Percentiles rank a stretch among this genome's conserved stretches.
phyloP scores from a whole-genome alignment of 1,284 basidiomycete genomes.

The Cystobasidiaceae sp. region DNA sequence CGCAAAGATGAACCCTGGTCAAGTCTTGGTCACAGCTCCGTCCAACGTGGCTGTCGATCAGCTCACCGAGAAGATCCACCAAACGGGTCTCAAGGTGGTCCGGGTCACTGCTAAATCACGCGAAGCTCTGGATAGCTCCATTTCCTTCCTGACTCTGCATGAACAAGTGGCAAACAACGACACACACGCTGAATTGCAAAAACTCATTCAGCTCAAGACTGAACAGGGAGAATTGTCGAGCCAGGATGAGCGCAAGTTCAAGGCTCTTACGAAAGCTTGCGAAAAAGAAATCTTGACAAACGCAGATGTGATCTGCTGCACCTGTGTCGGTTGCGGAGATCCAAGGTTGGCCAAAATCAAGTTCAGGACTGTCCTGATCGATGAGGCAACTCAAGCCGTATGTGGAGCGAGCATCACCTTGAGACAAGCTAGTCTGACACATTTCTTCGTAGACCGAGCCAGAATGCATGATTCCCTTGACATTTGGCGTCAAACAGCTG shows the following conservation, averaged over 20 bases:
- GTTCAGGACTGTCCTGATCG: constrained; percentile 96
- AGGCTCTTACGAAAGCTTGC: constrained; percentile 85
- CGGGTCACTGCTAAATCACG: constrained; percentile 95
- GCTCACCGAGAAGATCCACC: constrained; percentile 96
- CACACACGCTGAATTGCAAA: constrained; percentile 83
- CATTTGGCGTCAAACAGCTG: constrained; percentile 96
- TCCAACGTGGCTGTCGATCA: constrained; percentile 99
- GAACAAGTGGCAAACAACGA: constrained; percentile 91
- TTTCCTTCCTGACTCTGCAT: constrained; percentile 90
- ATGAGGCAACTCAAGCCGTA: constrained; percentile 97
- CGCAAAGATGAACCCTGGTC: constrained; percentile 98
- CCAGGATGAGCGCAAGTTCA: constrained; percentile 95
- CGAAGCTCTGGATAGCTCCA: constrained; percentile 89
- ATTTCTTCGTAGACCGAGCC: constrained; percentile 47
- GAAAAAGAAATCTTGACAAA: constrained; percentile 94
- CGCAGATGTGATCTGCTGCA: constrained; percentile 97
- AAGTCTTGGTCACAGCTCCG: constrained; percentile 96
- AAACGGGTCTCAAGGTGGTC: constrained; percentile 94
- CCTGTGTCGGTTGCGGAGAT: constrained; percentile 96
- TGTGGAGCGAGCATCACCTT: constrained; percentile 43
- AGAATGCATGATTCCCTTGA: constrained; percentile 99
- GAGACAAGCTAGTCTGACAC: too few species aligned
- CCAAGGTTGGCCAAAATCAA: constrained; percentile 92
- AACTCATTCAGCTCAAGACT: constrained; percentile 93
- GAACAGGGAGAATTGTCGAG: constrained; percentile 95